Conservation (phyloP, 352 stramenopile species). For the Phytophthora tubulina region DNA sequence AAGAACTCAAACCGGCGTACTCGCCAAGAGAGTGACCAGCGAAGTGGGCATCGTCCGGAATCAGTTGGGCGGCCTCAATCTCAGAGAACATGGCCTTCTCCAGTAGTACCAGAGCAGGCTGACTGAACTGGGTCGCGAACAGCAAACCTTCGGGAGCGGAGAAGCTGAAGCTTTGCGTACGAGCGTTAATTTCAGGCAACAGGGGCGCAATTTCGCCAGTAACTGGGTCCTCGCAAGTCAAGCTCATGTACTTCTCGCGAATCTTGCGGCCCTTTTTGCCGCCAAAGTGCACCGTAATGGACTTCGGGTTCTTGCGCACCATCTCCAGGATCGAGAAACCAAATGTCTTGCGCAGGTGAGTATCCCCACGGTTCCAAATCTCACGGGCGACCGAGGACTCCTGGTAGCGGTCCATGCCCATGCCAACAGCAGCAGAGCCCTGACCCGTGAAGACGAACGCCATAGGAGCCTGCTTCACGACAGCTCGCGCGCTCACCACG, state of each 20-base stretch:
- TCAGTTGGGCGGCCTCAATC: constrained; percentile 73
- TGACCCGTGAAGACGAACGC: constrained; percentile 92
- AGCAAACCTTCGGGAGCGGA: constrained; percentile 72
- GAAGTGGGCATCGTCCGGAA: constrained; percentile 80
- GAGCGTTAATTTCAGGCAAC: constrained; percentile 82
- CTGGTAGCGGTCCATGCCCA: constrained; percentile 92
- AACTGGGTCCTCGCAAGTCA: constrained; percentile 71
- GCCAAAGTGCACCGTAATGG: constrained; percentile 90
- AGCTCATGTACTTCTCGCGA: constrained; percentile 88
- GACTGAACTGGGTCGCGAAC: constrained; percentile 91
- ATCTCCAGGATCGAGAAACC: constrained; percentile 92
- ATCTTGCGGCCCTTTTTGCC: constrained; percentile 81
- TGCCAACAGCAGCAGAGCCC: constrained; percentile 81
- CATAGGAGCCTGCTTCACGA: constrained; percentile 73
- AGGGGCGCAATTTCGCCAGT: constrained; percentile 66
- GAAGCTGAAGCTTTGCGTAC: constrained; percentile 89
- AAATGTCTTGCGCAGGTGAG: constrained; percentile 76
- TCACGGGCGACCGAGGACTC: constrained; percentile 72
- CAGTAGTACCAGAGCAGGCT: constrained; percentile 83
- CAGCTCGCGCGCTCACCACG: constrained; percentile 74
- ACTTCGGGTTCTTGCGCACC: constrained; percentile 86
- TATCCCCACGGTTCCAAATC: constrained; percentile 85
- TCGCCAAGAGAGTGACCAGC: constrained; percentile 90
- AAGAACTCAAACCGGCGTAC: constrained; percentile 86
- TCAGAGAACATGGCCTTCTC: constrained; percentile 90